Evolutionary conservation across 306 rosid species (phyloP).

Genomic region (Fagus sylvatica): DNA sequence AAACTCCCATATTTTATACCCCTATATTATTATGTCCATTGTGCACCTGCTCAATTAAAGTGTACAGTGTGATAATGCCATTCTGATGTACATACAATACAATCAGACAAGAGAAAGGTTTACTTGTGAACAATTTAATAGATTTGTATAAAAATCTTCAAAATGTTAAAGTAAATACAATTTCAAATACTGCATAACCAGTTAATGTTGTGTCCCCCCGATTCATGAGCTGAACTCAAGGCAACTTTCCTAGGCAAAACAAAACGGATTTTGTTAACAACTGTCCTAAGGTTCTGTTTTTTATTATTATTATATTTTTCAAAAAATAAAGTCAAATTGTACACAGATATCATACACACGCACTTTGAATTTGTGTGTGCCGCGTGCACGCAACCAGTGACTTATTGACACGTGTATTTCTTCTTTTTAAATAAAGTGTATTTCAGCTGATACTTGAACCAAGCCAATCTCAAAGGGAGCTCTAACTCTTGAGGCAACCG

Average conservation of each 20-base stretch:
- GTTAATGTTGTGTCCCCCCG: background rate
- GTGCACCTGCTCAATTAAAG: background rate
- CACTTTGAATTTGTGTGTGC: no score
- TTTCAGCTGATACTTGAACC: no score
- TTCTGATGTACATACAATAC: background rate
- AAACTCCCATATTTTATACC: background rate
- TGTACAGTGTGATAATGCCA: background rate
- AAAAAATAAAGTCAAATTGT: no score
- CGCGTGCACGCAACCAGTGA: no score
- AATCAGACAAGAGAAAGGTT: background rate
- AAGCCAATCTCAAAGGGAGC: no score
- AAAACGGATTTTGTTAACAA: background rate
- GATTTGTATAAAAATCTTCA: no score
- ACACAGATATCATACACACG: no score
- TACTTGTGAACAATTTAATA: background rate
- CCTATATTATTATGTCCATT: background rate
- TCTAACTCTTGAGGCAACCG: no score
- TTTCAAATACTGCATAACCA: background rate
- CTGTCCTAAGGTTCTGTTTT: no score
- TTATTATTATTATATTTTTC: no score
- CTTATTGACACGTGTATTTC: no score
- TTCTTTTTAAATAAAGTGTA: no score
- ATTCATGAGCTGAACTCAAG: background rate
- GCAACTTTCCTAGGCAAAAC: background rate
- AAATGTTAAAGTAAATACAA: background rate